Percentiles rank a stretch among this genome's conserved stretches.
Evolutionary conservation across 192 early-diverging fungal genomes (phyloP).

Genomic region (Coemansia sp.): DNA sequence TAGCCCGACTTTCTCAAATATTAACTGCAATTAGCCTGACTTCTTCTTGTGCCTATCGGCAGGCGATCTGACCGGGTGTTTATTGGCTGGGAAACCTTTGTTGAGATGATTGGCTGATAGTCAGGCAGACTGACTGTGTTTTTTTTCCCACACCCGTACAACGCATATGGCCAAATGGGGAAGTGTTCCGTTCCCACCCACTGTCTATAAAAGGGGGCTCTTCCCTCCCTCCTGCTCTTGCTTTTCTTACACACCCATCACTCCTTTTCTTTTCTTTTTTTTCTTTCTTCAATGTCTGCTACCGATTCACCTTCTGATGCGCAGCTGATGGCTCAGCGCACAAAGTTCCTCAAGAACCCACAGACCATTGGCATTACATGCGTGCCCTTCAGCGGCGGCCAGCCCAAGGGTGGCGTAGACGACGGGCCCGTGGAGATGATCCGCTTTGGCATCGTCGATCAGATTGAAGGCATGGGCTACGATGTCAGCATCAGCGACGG

Average conservation of each 20-base stretch:
- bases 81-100: constrained; percentile 1
- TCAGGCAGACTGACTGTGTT: background rate
- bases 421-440: constrained; percentile 81
- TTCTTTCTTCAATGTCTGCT: background rate
- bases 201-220: constrained; percentile 32
- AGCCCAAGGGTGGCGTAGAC: constrained; percentile 88
- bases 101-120: no score
- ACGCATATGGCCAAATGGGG: constrained; percentile 1
- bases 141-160: constrained; percentile 9
- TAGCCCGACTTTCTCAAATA: background rate
- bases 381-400: constrained; percentile 73
- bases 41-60: background rate
- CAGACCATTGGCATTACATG: constrained; percentile 72
- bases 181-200: constrained; percentile 1
- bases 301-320: constrained; percentile 18
- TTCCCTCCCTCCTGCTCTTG: background rate
- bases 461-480: constrained; percentile 83
- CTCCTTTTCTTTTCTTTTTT: constrained; percentile 5
- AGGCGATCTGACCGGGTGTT: background rate
- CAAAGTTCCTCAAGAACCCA: constrained; percentile 61
- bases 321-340: constrained; percentile 41
- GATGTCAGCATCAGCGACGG: constrained; percentile 68
- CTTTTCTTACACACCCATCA: no score
- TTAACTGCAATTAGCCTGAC: background rate
- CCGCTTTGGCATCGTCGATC: constrained; percentile 80